A percentile compares a stretch with the other conserved stretches of the same genome.
These are phyloP conservation scores for Trypanosoma lewisi DNA, from an alignment of 208 protist species.

Conservation along the genomic window DNA sequence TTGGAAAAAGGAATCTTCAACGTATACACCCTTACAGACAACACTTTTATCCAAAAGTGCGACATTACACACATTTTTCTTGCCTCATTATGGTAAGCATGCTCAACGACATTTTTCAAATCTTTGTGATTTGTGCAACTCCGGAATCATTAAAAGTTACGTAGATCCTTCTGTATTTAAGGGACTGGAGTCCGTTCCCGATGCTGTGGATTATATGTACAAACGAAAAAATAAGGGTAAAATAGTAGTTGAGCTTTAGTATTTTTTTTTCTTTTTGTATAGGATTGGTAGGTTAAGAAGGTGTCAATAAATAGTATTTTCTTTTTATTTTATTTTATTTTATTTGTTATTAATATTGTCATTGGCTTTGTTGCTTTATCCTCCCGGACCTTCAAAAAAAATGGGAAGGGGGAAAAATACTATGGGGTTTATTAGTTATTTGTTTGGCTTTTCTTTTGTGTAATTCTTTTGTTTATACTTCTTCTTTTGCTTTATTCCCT, in stretches of 20 bases:
- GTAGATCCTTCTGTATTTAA: conserved; percentile 57
- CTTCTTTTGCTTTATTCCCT: conserved; percentile 15
- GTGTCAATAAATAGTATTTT: background rate
- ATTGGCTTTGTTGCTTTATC: background rate
- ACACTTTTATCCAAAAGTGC: conserved; percentile 80
- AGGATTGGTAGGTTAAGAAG: background rate
- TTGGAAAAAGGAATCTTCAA: conserved; percentile 6
- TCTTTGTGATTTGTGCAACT: conserved; percentile 51
- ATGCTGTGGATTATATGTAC: conserved; percentile 80
- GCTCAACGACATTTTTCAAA: conserved; percentile 47
- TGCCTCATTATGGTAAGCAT: conserved; percentile 85
- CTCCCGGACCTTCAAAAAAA: too few species aligned
- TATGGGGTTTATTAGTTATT: conserved; percentile 9
- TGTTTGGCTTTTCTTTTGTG: conserved; percentile 17
- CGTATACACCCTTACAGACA: conserved; percentile 42
- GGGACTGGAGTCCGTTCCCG: conserved; percentile 65
- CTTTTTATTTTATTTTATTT: conserved; percentile 23
- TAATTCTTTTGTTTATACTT: conserved; percentile 17
- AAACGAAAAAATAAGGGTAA: conserved; percentile 74
- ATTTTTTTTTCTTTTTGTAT: conserved; percentile 5
- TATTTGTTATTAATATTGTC: conserved; percentile 9
- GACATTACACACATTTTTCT: conserved; percentile 79
- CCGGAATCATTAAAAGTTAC: conserved; percentile 49
- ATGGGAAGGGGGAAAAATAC: background rate
- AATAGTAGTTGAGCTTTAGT: conserved; percentile 64